Base-by-base conservation (phyloP, 345 rosid genomes). In the Leavenworthia alabamica region DNA sequence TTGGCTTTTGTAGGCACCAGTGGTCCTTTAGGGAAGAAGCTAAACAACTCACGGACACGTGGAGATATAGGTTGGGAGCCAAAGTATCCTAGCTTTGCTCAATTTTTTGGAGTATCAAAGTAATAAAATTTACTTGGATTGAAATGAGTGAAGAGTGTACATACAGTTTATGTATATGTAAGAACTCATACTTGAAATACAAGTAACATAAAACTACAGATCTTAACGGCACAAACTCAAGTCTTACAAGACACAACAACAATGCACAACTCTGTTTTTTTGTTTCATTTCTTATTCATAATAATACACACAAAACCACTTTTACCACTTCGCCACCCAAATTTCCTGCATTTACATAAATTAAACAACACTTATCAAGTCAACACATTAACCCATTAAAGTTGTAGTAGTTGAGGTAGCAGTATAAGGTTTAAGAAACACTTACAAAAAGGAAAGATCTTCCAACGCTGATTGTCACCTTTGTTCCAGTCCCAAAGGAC, bases 391-490 rank as follows among this genome's bases (percentile, higher is more conserved):
- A 0, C 24, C 4, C 8, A 13, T 31, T 20, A 45, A 12, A 33
- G 48, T 45, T 44, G 4, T n/a, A n/a, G n/a, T n/a, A n/a, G n/a
- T n/a, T n/a, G n/a, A n/a, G n/a, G n/a, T n/a, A n/a, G 22, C 32
- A 31, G 14, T n/a, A 41, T 16, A 56, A 24, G 49, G 42, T 56
- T n/a, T 15, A 43, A 11, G 32, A 51, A 58, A 66, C 57, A 67
- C 93, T 83, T 85, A 88, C 93, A 85, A 44, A 79, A 68, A 31
- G 83, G 87, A 29, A 33, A 56, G 35, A 85, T 83, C 85, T 77
- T 93, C 99, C 99, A 93, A 7, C 43, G 80, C 80, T 93, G 96
- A 77, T 87, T 89, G 8, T 84, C 89, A 46, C 97, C 97, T 48
- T 81, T 77, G 75, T 79, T 80, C 96, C 99, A 89, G 46, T 79